Percentiles rank a stretch among this genome's conserved stretches.
Evolutionary conservation across 129 eudicot species (phyloP).

Genomic region (Lactuca saligna): DNA sequence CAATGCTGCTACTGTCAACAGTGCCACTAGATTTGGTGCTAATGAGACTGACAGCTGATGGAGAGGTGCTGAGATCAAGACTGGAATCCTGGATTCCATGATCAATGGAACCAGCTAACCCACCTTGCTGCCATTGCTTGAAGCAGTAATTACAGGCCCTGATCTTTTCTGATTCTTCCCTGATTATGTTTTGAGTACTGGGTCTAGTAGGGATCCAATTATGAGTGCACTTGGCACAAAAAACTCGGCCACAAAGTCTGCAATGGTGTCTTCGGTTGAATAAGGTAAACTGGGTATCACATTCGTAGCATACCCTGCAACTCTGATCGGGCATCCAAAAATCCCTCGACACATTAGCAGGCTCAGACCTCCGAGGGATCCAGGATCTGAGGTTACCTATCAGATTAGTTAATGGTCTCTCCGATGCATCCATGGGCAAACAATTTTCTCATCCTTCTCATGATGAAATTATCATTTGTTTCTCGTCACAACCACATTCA

Average conservation of each 20-base stretch:
- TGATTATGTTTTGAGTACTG: conserved; percentile 16
- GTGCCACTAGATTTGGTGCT: conserved; percentile 74
- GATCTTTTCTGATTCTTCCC: conserved; percentile 71
- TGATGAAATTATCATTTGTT: conserved; percentile 61
- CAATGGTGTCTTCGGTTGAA: conserved; percentile 92
- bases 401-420: conserved; percentile 52
- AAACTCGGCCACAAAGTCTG: conserved; percentile 83
- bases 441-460: conserved; percentile 52
- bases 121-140: conserved; percentile 83
- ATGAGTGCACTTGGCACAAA: conserved; percentile 84
- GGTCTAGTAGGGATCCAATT: conserved; percentile 65
- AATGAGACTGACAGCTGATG: conserved; percentile 63
- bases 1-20: conserved; percentile 66
- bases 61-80: conserved; percentile 54
- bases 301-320: conserved; percentile 91
- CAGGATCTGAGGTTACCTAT: conserved; percentile 60
- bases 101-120: conserved; percentile 46
- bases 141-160: conserved; percentile 90
- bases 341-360: conserved; percentile 87
- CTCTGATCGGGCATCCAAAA: conserved; percentile 99
- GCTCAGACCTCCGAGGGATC: conserved; percentile 72
- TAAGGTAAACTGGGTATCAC: conserved; percentile 74
- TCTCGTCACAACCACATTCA: conserved; percentile 48
- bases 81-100: conserved; percentile 51
- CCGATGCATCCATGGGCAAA: conserved; percentile 58